Evolutionary conservation across 352 stramenopile species (phyloP), one percentile per base, ranked within the genome.

Genomic region (Blastocystis sp.): DNA sequence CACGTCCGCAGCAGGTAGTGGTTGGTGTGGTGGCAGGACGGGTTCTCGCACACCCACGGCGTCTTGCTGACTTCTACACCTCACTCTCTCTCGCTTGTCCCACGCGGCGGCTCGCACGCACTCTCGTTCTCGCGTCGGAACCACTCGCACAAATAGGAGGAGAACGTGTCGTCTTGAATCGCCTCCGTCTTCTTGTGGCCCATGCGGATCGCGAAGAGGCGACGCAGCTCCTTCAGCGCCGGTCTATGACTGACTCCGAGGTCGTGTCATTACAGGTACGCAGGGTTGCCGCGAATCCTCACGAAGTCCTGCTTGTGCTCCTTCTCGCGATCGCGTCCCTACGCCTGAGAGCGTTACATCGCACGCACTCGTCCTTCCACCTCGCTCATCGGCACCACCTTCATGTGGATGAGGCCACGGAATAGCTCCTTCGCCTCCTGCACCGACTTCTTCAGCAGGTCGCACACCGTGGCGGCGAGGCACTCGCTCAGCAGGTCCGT

Each of bases 41-140:
- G 74, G 41, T 85, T 85, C 33, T 37, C 29, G 60, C 74, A 85
- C 10, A 9, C 12, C 74, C 74, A 85, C 9, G 74, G 45, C 21
- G 33, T 33, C 16, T 50, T 35, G 1, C 35, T 26, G 1, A 3
- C 12, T n/a, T 50, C 63, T 71, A 33, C 21, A 50, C 63, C 33
- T 71, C 4, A 71, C 45, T 55, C 45, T 16, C 45, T 6, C 45
- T 55, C 45, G 45, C 45, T 55, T 6, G 16, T 16, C 45, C 45
- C 45, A 16, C 45, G 9, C 6, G 45, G 45, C 45, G 45, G 45
- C 45, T 55, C 45, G 6, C 16, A 16, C 45, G 45, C 45, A n/a
- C n/a, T n/a, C n/a, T n/a, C n/a, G n/a, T n/a, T n/a, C n/a, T n/a
- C n/a, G 9, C 45, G 9, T 6, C 45, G 45, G 0, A 55, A 55